Evolutionary conservation across 2,329 filamentous ascomycete species (phyloP), one percentile per base, ranked within the genome.

Genomic region (Berkeleyomyces rouxiae): DNA sequence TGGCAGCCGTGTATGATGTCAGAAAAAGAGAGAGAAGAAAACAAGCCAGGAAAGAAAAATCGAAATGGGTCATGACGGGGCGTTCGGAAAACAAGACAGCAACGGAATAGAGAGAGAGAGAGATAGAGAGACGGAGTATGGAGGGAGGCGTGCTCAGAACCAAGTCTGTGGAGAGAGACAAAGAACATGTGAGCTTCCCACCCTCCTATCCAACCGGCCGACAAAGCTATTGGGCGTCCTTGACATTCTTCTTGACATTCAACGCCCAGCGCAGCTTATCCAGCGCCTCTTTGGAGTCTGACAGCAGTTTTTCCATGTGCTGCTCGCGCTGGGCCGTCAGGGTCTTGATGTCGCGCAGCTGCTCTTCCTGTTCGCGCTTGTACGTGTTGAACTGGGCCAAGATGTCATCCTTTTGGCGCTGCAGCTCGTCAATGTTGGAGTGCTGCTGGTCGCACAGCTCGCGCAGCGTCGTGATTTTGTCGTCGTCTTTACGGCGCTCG

Each of bases 401-500:
- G 64, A 90, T 82, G 13, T 80, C 79, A 37, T 81, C 78, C 68
- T 88, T 87, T 68, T 86, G 79, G 58, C 78, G 77, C 64, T 74
- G 73, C 33, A 85, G 74, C 64, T 82, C 77, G 63, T 81, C 79
- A 64, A 87, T 79, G 68, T 88, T 87, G 68, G 80, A 78, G 66
- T 87, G 81, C 70, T 89, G 83, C 72, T 90, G 86, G 66, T 89
- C 85, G 70, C 82, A 85, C 40, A 90, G 77, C 64, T 87, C 83
- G 60, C 83, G 78, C 59, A 90, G 75, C 40, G 81, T 82, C 65
- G 75, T 78, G 67, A 87, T 83, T 72, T 79, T 82, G 69, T 80
- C 78, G 67, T 85, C 82, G 68, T 88, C 84, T 60, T 74, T 75
- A 66, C 73, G 76, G 64, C 83, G 76, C 68, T 84, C 80, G 46